Base-by-base conservation (phyloP, 2,329 filamentous ascomycete genomes). In the Saccharata proteae region DNA sequence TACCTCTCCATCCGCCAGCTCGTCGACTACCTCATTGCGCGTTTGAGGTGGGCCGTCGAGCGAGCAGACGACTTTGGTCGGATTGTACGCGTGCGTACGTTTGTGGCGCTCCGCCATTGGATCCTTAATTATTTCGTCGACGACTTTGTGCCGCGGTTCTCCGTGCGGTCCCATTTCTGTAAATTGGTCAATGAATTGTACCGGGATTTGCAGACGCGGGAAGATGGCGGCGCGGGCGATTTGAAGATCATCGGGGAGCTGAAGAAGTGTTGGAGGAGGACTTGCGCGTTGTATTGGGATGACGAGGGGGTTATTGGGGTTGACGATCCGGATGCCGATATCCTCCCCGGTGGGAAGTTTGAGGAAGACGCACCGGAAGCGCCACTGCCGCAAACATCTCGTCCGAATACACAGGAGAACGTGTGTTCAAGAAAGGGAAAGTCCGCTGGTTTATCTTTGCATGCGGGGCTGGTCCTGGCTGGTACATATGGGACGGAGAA, bases 101-200 rank as follows among this genome's bases (percentile, higher is more conserved):
- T 96, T 59, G 90, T 94, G 16, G 90, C 90, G 6, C 67, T 96
- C 26, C 76, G 90, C 35, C 90, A 98, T 55, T 98, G 90, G 90
- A 86, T 96, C 35, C 60, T 98, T 39, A 98, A 98, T 54, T 98
- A 98, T 55, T 98, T 96, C 43, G 69, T 82, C 34, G 90, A 98
- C 49, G 90, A 98, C 51, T 98, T 93, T 51, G 73, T 92, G 23
- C 58, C 78, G 15, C 75, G 86, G 49, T 77, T 79, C 48, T 63
- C 71, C 26, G 64, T 96, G 18, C 77, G 88, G 6, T 62, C 71
- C 4, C 71, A 73, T 11, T 94, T 94, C 49, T 94, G 88, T 56
- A 65, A 75, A 18, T 65, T 85, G 6, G 66, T 94, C 36, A 94
- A 96, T 51, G 51, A 52, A 15, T 51, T 79, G 33, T 69, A 71